A percentile compares a stretch with the other conserved stretches of the same genome.
phyloP scores from a whole-genome alignment of 108 stramenopile species.

The Stephanodiscus triporus region DNA sequence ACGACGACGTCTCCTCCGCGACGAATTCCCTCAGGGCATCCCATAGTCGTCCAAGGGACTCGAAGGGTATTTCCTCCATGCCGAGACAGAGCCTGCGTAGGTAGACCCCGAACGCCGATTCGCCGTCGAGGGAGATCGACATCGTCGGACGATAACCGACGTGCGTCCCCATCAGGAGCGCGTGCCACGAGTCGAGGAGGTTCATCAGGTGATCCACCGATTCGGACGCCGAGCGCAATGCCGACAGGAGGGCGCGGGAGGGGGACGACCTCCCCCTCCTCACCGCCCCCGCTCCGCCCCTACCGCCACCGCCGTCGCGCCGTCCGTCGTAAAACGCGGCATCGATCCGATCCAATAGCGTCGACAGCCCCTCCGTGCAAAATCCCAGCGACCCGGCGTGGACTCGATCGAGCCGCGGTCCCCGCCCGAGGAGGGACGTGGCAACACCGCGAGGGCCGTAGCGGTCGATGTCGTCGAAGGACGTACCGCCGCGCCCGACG shows the following conservation, averaged over 20 bases:
- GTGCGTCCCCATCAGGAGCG: conserved; percentile 24
- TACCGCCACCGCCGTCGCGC: background rate
- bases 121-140: conserved; percentile 34
- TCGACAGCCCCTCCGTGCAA: conserved; percentile 14
- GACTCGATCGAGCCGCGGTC: background rate
- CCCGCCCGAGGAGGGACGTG: background rate
- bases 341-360: conserved; percentile 37
- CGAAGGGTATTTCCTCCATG: conserved; percentile 83
- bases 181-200: conserved; percentile 37
- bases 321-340: conserved; percentile 15
- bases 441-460: background rate
- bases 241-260: conserved; percentile 20
- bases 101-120: conserved; percentile 71
- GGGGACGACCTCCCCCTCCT: conserved; percentile 19
- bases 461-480: background rate
- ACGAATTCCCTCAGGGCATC: conserved; percentile 41
- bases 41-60: conserved; percentile 67
- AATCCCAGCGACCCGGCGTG: background rate
- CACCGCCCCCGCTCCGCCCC: background rate
- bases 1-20: conserved; percentile 18
- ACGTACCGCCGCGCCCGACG: background rate
- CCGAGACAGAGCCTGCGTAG: conserved; percentile 75
- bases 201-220: conserved; percentile 42
- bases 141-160: background rate
- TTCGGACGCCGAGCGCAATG: conserved; percentile 16